Base-by-base conservation (phyloP, 2,329 filamentous ascomycete species). In the Aspergillus bombycis region DNA sequence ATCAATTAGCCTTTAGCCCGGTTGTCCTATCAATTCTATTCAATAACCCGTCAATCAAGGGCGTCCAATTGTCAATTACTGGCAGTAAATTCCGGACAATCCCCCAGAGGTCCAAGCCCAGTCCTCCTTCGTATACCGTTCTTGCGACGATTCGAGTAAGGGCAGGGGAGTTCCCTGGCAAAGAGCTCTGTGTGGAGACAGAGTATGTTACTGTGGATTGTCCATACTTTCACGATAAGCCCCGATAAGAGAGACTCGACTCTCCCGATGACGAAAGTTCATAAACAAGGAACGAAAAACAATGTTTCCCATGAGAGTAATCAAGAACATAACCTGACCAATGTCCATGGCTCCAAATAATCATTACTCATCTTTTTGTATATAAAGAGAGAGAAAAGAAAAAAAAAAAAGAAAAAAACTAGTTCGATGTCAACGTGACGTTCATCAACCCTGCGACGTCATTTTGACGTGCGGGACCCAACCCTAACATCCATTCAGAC, bases 371-470 rank as follows among this genome's bases (percentile, higher is more conserved):
- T 36, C 34, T 16, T 16, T 5, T 36, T 36, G 14, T 16, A 36
- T 36, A 12, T 12, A 10, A n/a, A n/a, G n/a, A n/a, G n/a, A n/a
- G n/a, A 34, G 3, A 34, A 34, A 10, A 4, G 2, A 11, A 34
- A 34, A 5, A 11, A 34, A 11, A 34, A 34, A 34, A 34, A 34
- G 34, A 36, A 36, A 41, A 19, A 4, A 41, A n/a, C 23, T 4
- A 14, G 45, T 48, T 26, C 21, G n/a, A 55, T 60, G 56, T 54
- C 60, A 62, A 46, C 21, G 62, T 65, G 62, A 65, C 62, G 62
- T 60, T 53, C 60, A 8, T 16, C 21, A 12, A 28, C 21, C 45
- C 14, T 34, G 8, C 57, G 30, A 53, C 56, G 63, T 65, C 62
- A 64, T 48, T 23, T 55, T 64, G 50, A 63, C 61, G 61, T 63